A percentile compares a stretch with the other conserved stretches of the same genome.
These are phyloP conservation scores for Proliferodiscus dingleyae DNA, from an alignment of 2,329 filamentous ascomycete genomes.

Conservation along the genomic window DNA sequence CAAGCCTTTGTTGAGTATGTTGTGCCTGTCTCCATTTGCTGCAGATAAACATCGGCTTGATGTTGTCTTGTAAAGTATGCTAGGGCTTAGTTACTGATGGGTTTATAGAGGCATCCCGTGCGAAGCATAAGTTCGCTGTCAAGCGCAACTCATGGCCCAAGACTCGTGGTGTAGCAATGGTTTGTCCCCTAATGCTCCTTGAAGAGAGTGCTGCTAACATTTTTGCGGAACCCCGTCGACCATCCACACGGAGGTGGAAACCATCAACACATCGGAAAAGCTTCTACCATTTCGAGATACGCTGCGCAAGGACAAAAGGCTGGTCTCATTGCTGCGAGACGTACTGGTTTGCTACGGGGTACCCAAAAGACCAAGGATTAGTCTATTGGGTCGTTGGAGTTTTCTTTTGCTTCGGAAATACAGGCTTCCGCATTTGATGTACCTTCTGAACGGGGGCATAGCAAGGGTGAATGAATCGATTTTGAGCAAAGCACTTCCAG, in stretches of 20 bases:
- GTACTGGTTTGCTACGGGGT: conserved; percentile 99
- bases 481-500: conserved; percentile 3
- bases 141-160: conserved; percentile 99
- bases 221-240: conserved; percentile 77
- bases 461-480: conserved; percentile 30
- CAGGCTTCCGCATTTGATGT: conserved; percentile 33
- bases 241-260: conserved; percentile 98
- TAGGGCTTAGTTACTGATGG: conserved; percentile 36
- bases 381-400: conserved; percentile 23
- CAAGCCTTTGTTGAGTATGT: conserved; percentile 93
- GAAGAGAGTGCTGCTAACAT: neutral
- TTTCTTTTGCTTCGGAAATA: conserved; percentile 32
- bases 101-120: conserved; percentile 85
- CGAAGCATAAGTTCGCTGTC: conserved; percentile 99
- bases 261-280: conserved; percentile 96
- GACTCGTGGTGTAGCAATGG: conserved; percentile 99
- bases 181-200: neutral
- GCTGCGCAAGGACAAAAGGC: conserved; percentile 99
- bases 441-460: conserved; percentile 31
- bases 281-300: conserved; percentile 98
- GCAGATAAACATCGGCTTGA: too few species aligned
- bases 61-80: conserved; percentile 21
- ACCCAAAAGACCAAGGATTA: conserved; percentile 99
- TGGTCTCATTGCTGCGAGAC: conserved; percentile 98
- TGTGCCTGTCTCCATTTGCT: too few species aligned